These are phyloP conservation scores for Pseudopyrenochaeta lycopersici DNA, from an alignment of 2,329 filamentous ascomycete species.

Conservation along the genomic window DNA sequence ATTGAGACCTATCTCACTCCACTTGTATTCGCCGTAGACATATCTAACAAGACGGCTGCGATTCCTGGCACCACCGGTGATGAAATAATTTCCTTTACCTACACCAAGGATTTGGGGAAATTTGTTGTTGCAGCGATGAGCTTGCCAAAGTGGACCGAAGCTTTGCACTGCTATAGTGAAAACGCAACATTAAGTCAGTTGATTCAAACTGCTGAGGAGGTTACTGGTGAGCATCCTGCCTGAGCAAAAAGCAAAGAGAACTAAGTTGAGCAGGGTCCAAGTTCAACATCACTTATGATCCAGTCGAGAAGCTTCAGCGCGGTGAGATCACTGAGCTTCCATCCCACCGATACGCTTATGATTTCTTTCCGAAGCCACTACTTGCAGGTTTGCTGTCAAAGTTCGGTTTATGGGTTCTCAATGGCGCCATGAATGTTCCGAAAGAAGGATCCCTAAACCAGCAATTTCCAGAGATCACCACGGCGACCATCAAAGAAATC, in stretches of 20 bases:
- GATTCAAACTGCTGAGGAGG: conserved; percentile 52
- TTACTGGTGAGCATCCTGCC: conserved; percentile 14
- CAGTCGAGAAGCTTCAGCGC: conserved; percentile 17
- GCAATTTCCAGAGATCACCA: conserved; percentile 24
- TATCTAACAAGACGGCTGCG: conserved; percentile 19
- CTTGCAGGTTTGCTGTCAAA: conserved; percentile 14
- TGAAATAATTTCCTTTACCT: conserved; percentile 19
- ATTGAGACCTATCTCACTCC: conserved; percentile 24
- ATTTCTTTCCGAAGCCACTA: conserved; percentile 22
- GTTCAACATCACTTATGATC: conserved; percentile 25
- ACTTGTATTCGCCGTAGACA: conserved; percentile 20
- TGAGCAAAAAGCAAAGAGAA: not conserved
- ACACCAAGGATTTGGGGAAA: conserved; percentile 26
- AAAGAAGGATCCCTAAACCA: conserved; percentile 22
- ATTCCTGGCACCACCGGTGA: conserved; percentile 27
- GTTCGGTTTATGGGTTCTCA: conserved; percentile 20
- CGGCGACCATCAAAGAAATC: conserved; percentile 18
- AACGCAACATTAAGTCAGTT: conserved; percentile 57
- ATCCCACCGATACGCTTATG: conserved; percentile 16
- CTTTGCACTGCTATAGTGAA: conserved; percentile 45
- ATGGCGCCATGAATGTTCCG: conserved; percentile 10
- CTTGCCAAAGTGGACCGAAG: conserved; percentile 46
- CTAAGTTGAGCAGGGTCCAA: conserved; percentile 37
- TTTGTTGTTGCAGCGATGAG: conserved; percentile 21
- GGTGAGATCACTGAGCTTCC: conserved; percentile 27